Evolutionary conservation across 352 stramenopile species (phyloP), one percentile per base, ranked within the genome.

Genomic region (Paralagenidium karlingii): DNA sequence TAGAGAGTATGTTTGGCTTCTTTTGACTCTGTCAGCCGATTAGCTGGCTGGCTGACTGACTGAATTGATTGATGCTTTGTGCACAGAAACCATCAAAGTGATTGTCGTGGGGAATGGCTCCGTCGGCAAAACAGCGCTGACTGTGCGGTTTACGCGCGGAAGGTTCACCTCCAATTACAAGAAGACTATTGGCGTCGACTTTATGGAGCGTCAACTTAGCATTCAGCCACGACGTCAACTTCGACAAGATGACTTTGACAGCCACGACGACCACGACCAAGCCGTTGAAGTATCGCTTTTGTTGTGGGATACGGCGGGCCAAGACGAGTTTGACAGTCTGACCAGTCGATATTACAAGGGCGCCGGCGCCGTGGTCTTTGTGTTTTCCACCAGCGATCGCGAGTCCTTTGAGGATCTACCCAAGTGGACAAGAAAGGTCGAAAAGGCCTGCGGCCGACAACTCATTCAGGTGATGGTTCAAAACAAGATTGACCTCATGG

Each of bases 161-260:
- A 57, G 59, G 30, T 92, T 84, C 60, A 83, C 68, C 13, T 61
- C 59, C 39, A 78, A 76, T 26, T 90, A 90, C 64, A 85, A 84
- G 47, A 87, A 85, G 36, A 92, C 75, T 15, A 82, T 90, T 27
- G 76, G 73, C 18, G 76, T 82, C 22, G 76, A 89, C 50, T 90
- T 88, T 30, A 80, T 87, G 61, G 78, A 84, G 58, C 81, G 82
- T 47, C n/a, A n/a, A n/a, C n/a, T n/a, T n/a, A n/a, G n/a, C n/a
- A n/a, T n/a, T n/a, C 13, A n/a, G n/a, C n/a, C n/a, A n/a, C n/a
- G n/a, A n/a, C n/a, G n/a, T n/a, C n/a, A n/a, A n/a, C n/a, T n/a
- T n/a, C n/a, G n/a, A n/a, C n/a, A n/a, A n/a, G n/a, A n/a, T n/a
- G n/a, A n/a, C n/a, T n/a, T n/a, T n/a, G n/a, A n/a, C n/a, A 71